phyloP scores from a whole-genome alignment of 345 rosid species.

The Excoecaria agallocha region DNA sequence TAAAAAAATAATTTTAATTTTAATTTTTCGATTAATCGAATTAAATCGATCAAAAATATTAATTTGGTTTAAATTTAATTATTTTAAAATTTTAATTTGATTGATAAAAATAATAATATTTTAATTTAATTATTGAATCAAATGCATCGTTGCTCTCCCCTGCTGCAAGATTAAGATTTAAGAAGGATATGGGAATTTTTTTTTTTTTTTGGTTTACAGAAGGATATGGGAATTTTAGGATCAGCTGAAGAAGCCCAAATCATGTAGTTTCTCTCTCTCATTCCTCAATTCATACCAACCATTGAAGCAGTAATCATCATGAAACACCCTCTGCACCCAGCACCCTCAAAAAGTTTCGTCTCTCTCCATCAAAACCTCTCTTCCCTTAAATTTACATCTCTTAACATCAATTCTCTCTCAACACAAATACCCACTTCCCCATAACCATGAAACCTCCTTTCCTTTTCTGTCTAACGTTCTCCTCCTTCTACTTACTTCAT shows the following conservation, averaged over 20 bases:
- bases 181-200: too few species aligned
- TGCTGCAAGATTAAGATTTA: background rate
- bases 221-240: background rate
- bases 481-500: conserved; percentile 43
- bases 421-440: conserved; percentile 34
- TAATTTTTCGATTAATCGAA: too few species aligned
- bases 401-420: conserved; percentile 22
- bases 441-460: conserved; percentile 51
- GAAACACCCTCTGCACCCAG: conserved; percentile 53
- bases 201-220: too few species aligned
- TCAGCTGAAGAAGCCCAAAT: background rate
- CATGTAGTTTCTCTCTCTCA: background rate
- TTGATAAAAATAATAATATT: too few species aligned
- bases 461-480: conserved; percentile 31
- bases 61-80: too few species aligned
- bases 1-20: too few species aligned
- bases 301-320: conserved; percentile 39
- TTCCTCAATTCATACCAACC: conserved; percentile 17
- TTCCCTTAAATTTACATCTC: conserved; percentile 57
- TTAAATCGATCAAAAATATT: too few species aligned
- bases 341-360: conserved; percentile 49
- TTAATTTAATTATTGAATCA: too few species aligned
- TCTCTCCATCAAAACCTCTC: conserved; percentile 37
- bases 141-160: too few species aligned
- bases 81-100: too few species aligned